A percentile compares a stretch with the other conserved stretches of the same genome.
Evolutionary conservation across 257 asterid genomes (phyloP).

Genomic region (Cruciata laevipes): DNA sequence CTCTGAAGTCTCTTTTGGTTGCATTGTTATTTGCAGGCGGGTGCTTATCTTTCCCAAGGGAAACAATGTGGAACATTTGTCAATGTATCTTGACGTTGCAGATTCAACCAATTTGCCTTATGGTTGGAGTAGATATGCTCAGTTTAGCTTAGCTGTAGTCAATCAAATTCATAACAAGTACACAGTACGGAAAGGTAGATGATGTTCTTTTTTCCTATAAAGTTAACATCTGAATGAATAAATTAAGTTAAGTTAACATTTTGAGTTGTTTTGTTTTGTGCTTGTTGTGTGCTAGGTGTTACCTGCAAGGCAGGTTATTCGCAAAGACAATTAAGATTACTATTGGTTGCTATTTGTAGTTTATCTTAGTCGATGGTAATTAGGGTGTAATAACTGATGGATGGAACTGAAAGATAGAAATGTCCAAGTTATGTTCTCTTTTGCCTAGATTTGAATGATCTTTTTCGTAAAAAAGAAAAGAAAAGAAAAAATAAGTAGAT

Average conservation of each 20-base stretch:
- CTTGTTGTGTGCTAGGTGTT: neutral
- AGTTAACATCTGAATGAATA: too few species aligned
- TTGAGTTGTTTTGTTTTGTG: neutral
- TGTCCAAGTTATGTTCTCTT: neutral
- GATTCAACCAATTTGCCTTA: slow-evolving; percentile 60
- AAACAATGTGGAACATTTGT: slow-evolving; percentile 71
- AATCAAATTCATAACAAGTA: slow-evolving; percentile 61
- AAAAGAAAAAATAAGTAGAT: too few species aligned
- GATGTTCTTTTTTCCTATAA: slow-evolving; percentile 1
- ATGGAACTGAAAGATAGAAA: neutral
- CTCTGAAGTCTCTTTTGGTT: slow-evolving; percentile 1
- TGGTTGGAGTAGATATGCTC: slow-evolving; percentile 89
- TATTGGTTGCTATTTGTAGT: too few species aligned
- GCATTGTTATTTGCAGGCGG: slow-evolving; percentile 48
- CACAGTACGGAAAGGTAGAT: slow-evolving; percentile 60
- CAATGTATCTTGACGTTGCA: slow-evolving; percentile 83
- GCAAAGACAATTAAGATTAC: neutral
- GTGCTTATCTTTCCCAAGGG: slow-evolving; percentile 83
- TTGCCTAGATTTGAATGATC: neutral
- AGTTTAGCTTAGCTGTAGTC: slow-evolving; percentile 63
- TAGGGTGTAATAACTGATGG: slow-evolving; percentile 2
- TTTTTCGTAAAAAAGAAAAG: too few species aligned
- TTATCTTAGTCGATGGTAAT: neutral
- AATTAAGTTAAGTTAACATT: too few species aligned
- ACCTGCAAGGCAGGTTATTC: too few species aligned